Percentiles rank a stretch among this genome's conserved stretches.
These are phyloP conservation scores for Amphirosellinia nigrospora DNA, from an alignment of 495 filamentous ascomycete species.

Conservation along the genomic window DNA sequence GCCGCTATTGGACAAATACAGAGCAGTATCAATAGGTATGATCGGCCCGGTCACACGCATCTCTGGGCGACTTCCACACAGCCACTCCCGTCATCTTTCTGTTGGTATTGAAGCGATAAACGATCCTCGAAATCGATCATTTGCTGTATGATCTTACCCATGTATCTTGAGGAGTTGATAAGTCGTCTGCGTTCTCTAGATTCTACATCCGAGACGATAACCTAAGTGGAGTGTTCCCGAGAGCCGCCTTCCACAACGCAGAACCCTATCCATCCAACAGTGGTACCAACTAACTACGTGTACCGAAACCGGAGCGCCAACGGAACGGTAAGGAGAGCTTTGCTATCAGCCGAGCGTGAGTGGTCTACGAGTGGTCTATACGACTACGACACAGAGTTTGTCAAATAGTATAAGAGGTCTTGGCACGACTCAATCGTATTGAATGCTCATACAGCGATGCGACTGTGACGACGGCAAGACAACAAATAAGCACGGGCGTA, in stretches of 20 bases:
- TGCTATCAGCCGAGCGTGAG: background rate
- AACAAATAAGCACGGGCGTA: background rate
- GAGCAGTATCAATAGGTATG: background rate
- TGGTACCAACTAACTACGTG: background rate
- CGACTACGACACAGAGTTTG: no score
- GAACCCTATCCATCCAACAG: background rate
- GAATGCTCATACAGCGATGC: background rate
- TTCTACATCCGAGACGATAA: conserved; percentile 1
- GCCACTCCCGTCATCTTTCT: background rate
- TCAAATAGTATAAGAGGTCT: background rate
- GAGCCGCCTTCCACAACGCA: conserved; percentile 23
- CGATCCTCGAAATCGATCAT: background rate
- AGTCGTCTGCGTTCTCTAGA: background rate
- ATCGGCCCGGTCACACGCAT: background rate
- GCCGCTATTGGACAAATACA: background rate
- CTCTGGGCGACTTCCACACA: background rate
- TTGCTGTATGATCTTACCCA: background rate
- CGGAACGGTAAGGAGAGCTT: background rate
- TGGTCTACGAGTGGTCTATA: background rate
- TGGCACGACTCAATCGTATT: background rate
- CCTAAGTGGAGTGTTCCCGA: conserved; percentile 19
- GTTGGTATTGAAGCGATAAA: background rate
- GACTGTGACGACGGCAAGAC: background rate
- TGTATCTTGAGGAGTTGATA: background rate
- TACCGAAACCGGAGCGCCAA: no score